phyloP scores from a whole-genome alignment of 2,329 filamentous ascomycete genomes.

The Cladosporium halotolerans region DNA sequence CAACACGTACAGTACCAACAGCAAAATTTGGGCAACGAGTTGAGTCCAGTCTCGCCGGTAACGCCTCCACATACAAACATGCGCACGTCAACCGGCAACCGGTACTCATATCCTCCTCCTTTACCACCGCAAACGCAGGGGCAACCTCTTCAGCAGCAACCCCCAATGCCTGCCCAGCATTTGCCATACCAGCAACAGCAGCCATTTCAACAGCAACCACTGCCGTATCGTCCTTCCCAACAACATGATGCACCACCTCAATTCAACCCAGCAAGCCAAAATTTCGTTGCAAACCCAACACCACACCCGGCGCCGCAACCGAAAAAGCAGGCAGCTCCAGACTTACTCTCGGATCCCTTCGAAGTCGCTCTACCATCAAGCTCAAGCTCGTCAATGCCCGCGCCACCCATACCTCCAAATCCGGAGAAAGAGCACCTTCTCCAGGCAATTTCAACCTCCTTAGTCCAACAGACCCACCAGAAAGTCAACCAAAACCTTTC shows the following conservation, averaged over 20 bases:
- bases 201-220: neutral
- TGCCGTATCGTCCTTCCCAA: conserved; percentile 12
- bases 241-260: conserved; percentile 16
- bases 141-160: conserved; percentile 8
- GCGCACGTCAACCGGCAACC: neutral
- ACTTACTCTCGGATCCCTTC: conserved; percentile 59
- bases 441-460: conserved; percentile 63
- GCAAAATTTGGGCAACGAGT: conserved; percentile 15
- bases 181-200: conserved; percentile 4
- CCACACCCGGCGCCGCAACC: conserved; percentile 25
- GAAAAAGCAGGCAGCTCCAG: conserved; percentile 37
- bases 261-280: conserved; percentile 21
- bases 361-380: conserved; percentile 51
- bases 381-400: conserved; percentile 43
- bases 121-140: conserved; percentile 21
- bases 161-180: neutral
- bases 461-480: conserved; percentile 63
- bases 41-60: conserved; percentile 29
- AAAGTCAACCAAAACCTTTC: conserved; percentile 66
- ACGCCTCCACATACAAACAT: conserved; percentile 16
- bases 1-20: conserved; percentile 29
- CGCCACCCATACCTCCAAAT: conserved; percentile 88
- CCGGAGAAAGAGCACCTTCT: conserved; percentile 89
- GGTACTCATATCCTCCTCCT: conserved; percentile 23
- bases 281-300: neutral